Evolutionary conservation across 352 stramenopile genomes (phyloP).

Genomic region (Elongisporangium undulatum): DNA sequence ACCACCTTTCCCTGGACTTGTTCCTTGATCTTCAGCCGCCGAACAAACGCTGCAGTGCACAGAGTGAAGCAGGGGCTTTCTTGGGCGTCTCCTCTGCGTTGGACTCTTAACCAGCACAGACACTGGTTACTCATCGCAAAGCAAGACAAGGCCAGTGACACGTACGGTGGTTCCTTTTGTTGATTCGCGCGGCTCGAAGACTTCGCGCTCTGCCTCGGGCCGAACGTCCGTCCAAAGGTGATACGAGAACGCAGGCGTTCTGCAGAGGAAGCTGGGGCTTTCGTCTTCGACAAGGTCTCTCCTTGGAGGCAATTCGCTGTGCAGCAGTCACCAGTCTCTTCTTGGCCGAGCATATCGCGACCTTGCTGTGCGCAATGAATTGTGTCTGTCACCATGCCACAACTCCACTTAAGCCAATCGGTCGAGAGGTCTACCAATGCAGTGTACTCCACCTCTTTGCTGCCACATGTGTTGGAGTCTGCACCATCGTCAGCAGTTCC

Average conservation of each 20-base stretch:
- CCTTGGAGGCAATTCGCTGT: neutral
- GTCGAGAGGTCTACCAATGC: no score
- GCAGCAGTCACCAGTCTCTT: neutral
- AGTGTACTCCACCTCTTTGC: neutral
- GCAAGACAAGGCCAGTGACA: neutral
- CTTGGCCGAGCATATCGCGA: neutral
- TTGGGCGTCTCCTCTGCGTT: neutral
- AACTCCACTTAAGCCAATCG: no score
- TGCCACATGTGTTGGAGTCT: neutral
- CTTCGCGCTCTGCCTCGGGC: neutral
- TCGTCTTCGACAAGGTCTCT: neutral
- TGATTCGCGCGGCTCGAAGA: neutral
- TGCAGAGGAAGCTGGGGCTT: constrained; percentile 2
- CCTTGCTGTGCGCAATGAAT: neutral
- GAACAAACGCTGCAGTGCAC: constrained; percentile 52
- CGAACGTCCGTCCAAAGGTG: constrained; percentile 6
- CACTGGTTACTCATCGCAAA: neutral
- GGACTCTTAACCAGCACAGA: neutral
- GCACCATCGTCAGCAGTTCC: neutral
- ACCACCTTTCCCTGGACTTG: neutral
- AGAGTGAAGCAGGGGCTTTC: constrained; percentile 11
- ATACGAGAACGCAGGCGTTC: constrained; percentile 21
- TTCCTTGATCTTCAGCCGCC: constrained; percentile 4
- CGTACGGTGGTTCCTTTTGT: neutral
- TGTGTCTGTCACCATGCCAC: no score